Evolutionary conservation across 1,284 basidiomycete genomes (phyloP).

Genomic region (Melampsora larici-populina): DNA sequence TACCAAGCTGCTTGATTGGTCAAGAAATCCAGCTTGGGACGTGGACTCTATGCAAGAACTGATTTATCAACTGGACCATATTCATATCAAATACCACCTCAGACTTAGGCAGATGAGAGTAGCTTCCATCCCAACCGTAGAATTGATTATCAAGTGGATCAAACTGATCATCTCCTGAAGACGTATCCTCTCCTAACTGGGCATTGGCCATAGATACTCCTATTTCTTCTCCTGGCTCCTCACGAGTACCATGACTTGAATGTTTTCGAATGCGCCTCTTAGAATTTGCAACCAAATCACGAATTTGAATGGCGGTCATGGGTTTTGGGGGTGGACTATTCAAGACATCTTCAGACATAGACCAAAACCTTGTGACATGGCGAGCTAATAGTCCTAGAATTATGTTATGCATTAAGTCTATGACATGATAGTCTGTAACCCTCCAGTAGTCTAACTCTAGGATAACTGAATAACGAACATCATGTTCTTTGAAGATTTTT

Average conservation of each 20-base stretch:
- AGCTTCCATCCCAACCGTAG: conserved; percentile 24
- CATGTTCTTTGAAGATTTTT: not conserved
- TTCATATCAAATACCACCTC: conserved; percentile 4
- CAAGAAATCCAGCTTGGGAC: conserved; percentile 20
- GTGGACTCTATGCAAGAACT: not conserved
- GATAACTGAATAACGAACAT: conserved; percentile 23
- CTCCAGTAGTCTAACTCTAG: conserved; percentile 32
- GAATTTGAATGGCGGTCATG: not conserved
- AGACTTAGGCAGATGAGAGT: not conserved
- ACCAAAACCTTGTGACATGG: conserved; percentile 15
- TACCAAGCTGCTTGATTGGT: conserved; percentile 28
- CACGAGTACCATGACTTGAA: not conserved
- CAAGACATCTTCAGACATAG: conserved; percentile 15
- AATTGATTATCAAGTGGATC: not conserved
- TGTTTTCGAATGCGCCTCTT: not conserved
- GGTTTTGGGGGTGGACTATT: not conserved
- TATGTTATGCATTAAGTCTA: conserved; percentile 34
- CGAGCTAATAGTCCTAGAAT: conserved; percentile 14
- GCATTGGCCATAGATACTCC: not conserved
- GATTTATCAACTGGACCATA: conserved; percentile 12
- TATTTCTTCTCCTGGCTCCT: too few species aligned
- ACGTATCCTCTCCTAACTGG: not conserved
- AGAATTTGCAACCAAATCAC: not conserved
- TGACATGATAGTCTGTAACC: conserved; percentile 23
- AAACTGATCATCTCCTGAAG: conserved; percentile 18